phyloP scores from a whole-genome alignment of 148 eudicot species.

The Silene uniflora region DNA sequence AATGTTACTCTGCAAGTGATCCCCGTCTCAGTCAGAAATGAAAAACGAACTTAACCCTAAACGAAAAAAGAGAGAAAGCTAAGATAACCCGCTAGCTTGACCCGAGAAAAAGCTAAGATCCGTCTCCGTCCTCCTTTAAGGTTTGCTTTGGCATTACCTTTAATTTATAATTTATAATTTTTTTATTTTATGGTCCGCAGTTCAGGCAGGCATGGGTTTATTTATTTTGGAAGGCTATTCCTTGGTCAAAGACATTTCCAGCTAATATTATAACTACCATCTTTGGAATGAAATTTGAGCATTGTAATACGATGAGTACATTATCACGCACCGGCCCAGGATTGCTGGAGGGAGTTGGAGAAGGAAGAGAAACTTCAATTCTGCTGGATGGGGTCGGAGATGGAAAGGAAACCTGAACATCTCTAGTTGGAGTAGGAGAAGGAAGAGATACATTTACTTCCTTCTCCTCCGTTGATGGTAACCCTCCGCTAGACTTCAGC shows the following conservation, averaged over 20 bases:
- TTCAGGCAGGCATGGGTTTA: conserved; percentile 1
- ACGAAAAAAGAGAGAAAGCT: neutral
- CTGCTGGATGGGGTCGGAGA: conserved; percentile 90
- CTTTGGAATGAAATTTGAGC: conserved; percentile 25
- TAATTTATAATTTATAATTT: neutral
- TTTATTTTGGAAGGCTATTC: neutral
- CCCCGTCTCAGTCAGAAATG: neutral
- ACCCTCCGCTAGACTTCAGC: conserved; percentile 59
- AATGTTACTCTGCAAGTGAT: neutral
- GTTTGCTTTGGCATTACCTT: neutral
- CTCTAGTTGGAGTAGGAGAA: conserved; percentile 35
- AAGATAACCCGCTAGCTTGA: neutral
- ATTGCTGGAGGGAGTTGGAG: conserved; percentile 90
- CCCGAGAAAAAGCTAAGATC: neutral
- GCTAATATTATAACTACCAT: conserved; percentile 7
- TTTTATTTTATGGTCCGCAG: neutral
- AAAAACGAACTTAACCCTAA: neutral
- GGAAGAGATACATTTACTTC: conserved; percentile 36
- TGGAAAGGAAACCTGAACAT: conserved; percentile 69
- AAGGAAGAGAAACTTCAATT: conserved; percentile 89
- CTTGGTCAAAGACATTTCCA: conserved; percentile 10
- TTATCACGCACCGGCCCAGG: conserved; percentile 93
- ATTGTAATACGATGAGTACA: conserved; percentile 48
- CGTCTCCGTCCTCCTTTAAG: neutral
- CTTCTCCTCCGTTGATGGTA: conserved; percentile 36